phyloP scores from a whole-genome alignment of 148 eudicot genomes.

The Selenicereus undatus region DNA sequence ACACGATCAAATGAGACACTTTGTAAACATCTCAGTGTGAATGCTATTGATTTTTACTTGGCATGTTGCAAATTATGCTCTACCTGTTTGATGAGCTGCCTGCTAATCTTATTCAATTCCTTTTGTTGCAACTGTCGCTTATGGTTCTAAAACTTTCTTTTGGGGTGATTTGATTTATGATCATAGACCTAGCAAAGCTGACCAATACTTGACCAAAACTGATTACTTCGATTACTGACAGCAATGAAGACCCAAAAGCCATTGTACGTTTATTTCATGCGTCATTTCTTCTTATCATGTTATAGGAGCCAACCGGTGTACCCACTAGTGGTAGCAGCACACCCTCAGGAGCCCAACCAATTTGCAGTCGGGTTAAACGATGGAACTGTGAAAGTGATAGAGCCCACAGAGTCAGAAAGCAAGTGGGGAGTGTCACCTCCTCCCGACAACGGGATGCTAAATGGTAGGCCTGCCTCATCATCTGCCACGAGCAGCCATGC shows the following conservation, averaged over 20 bases:
- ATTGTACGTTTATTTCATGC: neutral
- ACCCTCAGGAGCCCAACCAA: constrained; percentile 78
- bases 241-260: neutral
- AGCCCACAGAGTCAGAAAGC: constrained; percentile 70
- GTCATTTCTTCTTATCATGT: neutral
- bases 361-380: constrained; percentile 76
- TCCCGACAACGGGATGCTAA: constrained; percentile 53
- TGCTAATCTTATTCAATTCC: too few relatives aligned
- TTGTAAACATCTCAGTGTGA: too few relatives aligned
- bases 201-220: neutral
- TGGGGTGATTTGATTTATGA: neutral
- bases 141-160: neutral
- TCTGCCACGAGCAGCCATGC: constrained; percentile 66
- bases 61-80: too few relatives aligned
- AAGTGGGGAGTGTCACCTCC: constrained; percentile 84
- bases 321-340: constrained; percentile 63
- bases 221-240: too few relatives aligned
- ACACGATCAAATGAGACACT: too few relatives aligned
- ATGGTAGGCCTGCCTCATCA: constrained; percentile 63
- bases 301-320: constrained; percentile 64
- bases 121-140: too few relatives aligned
- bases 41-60: too few relatives aligned
- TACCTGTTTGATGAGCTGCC: too few relatives aligned
- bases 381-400: constrained; percentile 75
- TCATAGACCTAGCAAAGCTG: neutral